A percentile compares a stretch with the other conserved stretches of the same genome.
Conservation (phyloP, 1,284 basidiomycete genomes). For the Neonothopanus nambi region DNA sequence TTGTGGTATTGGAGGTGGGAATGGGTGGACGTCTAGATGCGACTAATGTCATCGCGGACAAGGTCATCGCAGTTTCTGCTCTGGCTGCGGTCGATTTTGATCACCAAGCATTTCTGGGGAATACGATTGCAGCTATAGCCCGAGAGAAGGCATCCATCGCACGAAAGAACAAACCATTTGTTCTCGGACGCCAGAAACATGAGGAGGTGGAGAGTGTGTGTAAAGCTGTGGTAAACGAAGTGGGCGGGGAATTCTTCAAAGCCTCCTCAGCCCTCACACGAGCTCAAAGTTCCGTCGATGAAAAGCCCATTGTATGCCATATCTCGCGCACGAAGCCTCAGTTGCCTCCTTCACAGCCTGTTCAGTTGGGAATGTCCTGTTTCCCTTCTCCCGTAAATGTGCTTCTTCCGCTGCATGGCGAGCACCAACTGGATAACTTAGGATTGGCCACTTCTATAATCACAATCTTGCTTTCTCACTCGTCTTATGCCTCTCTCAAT, state of each 20-base stretch:
- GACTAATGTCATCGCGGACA: slow-evolving; percentile 84
- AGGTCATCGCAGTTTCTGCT: slow-evolving; percentile 74
- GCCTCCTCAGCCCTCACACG: slow-evolving; percentile 30
- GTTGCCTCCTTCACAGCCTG: slow-evolving; percentile 43
- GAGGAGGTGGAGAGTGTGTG: slow-evolving; percentile 45
- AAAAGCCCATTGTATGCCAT: slow-evolving; percentile 32
- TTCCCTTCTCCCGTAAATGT: slow-evolving; percentile 44
- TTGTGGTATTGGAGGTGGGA: slow-evolving; percentile 92
- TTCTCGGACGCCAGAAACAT: slow-evolving; percentile 73
- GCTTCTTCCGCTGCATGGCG: slow-evolving; percentile 68
- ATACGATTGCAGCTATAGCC: slow-evolving; percentile 76
- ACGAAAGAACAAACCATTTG: slow-evolving; percentile 65
- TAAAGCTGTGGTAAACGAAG: slow-evolving; percentile 36
- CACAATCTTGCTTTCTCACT: slow-evolving; percentile 55
- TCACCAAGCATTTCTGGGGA: slow-evolving; percentile 88
- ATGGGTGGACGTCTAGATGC: slow-evolving; percentile 94
- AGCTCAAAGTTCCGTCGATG: slow-evolving; percentile 36
- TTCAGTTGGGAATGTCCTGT: slow-evolving; percentile 42
- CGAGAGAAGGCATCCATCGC: slow-evolving; percentile 86
- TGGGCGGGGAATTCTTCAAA: slow-evolving; percentile 44
- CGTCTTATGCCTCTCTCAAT: slow-evolving; percentile 29
- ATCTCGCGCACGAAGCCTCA: slow-evolving; percentile 33
- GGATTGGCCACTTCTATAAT: slow-evolving; percentile 70
- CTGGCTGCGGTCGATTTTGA: slow-evolving; percentile 90
- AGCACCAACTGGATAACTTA: slow-evolving; percentile 83